A percentile compares a stretch with the other conserved stretches of the same genome.
Conservation (phyloP, 2,329 filamentous ascomycete species). For the Shiraia bambusicola region DNA sequence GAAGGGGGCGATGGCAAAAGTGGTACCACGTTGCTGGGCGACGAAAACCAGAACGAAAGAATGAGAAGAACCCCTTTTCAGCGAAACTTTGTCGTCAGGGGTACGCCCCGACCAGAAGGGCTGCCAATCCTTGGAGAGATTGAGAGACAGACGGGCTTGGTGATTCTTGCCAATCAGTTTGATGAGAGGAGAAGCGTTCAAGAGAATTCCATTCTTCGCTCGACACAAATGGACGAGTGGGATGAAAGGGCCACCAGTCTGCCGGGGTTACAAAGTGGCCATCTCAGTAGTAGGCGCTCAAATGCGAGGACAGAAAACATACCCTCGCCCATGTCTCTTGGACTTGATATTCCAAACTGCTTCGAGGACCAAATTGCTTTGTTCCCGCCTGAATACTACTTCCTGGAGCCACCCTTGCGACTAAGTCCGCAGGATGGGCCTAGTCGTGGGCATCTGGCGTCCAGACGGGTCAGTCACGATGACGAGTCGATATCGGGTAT, state of each 20-base stretch:
- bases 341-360: slow-evolving; percentile 25
- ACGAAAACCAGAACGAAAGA: slow-evolving; percentile 4
- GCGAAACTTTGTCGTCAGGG: not conserved
- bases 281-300: too few relatives aligned
- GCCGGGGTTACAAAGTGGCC: too few relatives aligned
- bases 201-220: too few relatives aligned
- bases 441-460: slow-evolving; percentile 28
- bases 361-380: not conserved
- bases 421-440: slow-evolving; percentile 33
- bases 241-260: too few relatives aligned
- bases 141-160: slow-evolving; percentile 12
- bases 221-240: too few relatives aligned
- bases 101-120: slow-evolving; percentile 11
- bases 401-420: slow-evolving; percentile 27
- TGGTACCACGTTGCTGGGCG: slow-evolving; percentile 5
- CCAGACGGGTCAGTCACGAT: slow-evolving; percentile 24
- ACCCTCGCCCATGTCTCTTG: not conserved
- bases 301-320: too few relatives aligned
- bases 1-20: slow-evolving; percentile 8
- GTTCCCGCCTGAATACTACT: slow-evolving; percentile 21
- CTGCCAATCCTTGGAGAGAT: slow-evolving; percentile 12
- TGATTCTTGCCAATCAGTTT: slow-evolving; percentile 21
- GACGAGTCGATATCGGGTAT: slow-evolving; percentile 7
- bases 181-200: not conserved
- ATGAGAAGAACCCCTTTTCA: slow-evolving; percentile 1